These are phyloP conservation scores for Chaetomidium leptoderma DNA, from an alignment of 495 filamentous ascomycete species.

Conservation along the genomic window DNA sequence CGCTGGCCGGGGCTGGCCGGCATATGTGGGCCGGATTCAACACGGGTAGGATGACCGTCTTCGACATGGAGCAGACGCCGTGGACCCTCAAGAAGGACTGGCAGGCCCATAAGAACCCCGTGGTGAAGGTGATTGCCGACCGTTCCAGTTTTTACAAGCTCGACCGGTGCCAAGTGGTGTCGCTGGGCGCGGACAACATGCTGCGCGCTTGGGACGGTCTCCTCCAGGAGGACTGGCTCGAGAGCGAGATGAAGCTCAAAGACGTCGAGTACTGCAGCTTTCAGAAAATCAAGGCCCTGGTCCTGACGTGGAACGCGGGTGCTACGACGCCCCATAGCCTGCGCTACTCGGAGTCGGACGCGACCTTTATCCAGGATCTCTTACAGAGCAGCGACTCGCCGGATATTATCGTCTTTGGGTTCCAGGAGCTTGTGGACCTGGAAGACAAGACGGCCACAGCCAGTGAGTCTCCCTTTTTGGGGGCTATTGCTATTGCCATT, in stretches of 20 bases:
- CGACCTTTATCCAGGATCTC: slow-evolving; percentile 70
- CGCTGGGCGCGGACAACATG: slow-evolving; percentile 80
- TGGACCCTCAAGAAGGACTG: slow-evolving; percentile 93
- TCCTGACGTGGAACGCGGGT: slow-evolving; percentile 96
- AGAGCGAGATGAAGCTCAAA: slow-evolving; percentile 75
- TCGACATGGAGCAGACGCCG: slow-evolving; percentile 74
- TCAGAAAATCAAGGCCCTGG: slow-evolving; percentile 67
- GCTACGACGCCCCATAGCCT: slow-evolving; percentile 82
- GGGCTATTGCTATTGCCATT: too few species aligned
- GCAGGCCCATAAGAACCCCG: slow-evolving; percentile 80
- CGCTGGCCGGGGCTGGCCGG: slow-evolving; percentile 73
- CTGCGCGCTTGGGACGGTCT: slow-evolving; percentile 90
- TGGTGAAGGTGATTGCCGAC: slow-evolving; percentile 72
- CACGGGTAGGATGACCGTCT: slow-evolving; percentile 92
- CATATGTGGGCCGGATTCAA: slow-evolving; percentile 93
- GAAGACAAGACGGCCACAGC: slow-evolving; percentile 96
- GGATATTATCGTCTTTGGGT: slow-evolving; percentile 92
- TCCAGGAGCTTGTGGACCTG: slow-evolving; percentile 93
- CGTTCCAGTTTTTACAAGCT: slow-evolving; percentile 79
- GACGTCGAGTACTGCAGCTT: slow-evolving; percentile 82
- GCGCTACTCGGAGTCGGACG: slow-evolving; percentile 60
- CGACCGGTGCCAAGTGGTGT: slow-evolving; percentile 81
- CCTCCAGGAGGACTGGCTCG: slow-evolving; percentile 89
- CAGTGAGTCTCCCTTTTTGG: slow-evolving; percentile 53
- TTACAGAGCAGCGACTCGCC: slow-evolving; percentile 67